Evolutionary conservation across 441 rosid genomes (phyloP), one percentile per base, ranked within the genome.

Genomic region (Erysimum pusillum): DNA sequence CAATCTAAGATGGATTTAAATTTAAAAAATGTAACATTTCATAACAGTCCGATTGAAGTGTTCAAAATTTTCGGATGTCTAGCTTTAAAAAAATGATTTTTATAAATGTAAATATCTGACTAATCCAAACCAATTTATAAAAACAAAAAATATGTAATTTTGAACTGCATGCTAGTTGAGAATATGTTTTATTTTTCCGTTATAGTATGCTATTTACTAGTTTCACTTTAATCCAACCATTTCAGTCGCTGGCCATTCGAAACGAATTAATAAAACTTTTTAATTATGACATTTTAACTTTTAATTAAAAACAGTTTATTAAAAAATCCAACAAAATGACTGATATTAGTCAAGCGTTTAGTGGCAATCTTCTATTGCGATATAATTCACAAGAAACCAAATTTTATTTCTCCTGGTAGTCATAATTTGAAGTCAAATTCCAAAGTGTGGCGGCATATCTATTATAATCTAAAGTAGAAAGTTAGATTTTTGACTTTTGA

Each of bases 341-440:
- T 59, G n/a, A 17, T 45, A n/a, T 71, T 6, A 62, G 69, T 49
- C 60, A 14, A 9, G 56, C 20, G 10, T 20, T 49, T 49, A 17
- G 28, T 48, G 11, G 17, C 11, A 48, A 49, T 9, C 6, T 18
- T n/a, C 45, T 59, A 28, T 18, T 17, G 32, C 9, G 48, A 64
- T 44, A 54, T 44, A 54, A 54, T 11, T 57, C 54, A 57, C 54
- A 42, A 35, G 57, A 65, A 74, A 57, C 67, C 22, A 68, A 28
- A 13, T 60, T 17, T 9, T 49, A 18, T 41, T 34, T 3, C 5
- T 20, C 9, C 13, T 51, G 28, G 69, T 67, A 28, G 56, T 61
- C 69, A 54, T 20, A 69, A 62, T 61, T 68, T 20, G 64, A 61
- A 76, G 75, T 76, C 79, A 76, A 76, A 69, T 35, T 76, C 49